Conservation (phyloP, 106 monocot genomes). For the Triglochin maritima region DNA sequence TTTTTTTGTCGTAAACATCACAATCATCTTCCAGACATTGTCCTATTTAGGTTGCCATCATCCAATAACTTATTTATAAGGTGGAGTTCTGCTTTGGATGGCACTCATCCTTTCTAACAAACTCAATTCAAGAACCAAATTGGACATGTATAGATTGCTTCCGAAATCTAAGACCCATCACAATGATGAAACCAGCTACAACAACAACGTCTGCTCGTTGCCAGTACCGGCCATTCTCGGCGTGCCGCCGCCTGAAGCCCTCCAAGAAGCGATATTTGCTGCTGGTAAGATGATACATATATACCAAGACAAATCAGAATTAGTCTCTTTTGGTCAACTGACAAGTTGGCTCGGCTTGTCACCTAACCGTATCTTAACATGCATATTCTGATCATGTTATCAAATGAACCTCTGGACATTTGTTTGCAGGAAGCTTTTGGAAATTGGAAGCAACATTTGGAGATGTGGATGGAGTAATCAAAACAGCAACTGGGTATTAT, state of each 20-base stretch:
- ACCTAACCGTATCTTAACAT: neutral
- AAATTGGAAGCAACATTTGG: conserved; percentile 32
- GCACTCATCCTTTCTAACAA: neutral
- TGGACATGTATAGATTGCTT: neutral
- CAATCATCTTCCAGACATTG: no score
- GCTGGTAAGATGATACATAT: conserved; percentile 15
- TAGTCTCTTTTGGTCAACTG: neutral
- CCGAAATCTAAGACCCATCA: neutral
- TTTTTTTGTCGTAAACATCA: neutral
- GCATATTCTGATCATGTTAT: no score
- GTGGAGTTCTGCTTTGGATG: no score
- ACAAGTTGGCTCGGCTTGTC: neutral
- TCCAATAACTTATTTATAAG: neutral
- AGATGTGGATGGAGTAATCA: conserved; percentile 22
- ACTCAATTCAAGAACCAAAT: neutral
- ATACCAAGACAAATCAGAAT: neutral
- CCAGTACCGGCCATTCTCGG: neutral
- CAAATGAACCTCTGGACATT: neutral
- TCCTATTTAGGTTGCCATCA: no score
- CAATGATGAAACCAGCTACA: neutral
- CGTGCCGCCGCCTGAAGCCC: conserved; percentile 5
- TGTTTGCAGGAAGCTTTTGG: conserved; percentile 25
- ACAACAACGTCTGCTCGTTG: neutral
- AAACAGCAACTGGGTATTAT: conserved; percentile 32
- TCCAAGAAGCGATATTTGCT: conserved; percentile 37